These are phyloP conservation scores for Arthonia radiata DNA, from an alignment of 495 filamentous ascomycete species.

Conservation along the genomic window DNA sequence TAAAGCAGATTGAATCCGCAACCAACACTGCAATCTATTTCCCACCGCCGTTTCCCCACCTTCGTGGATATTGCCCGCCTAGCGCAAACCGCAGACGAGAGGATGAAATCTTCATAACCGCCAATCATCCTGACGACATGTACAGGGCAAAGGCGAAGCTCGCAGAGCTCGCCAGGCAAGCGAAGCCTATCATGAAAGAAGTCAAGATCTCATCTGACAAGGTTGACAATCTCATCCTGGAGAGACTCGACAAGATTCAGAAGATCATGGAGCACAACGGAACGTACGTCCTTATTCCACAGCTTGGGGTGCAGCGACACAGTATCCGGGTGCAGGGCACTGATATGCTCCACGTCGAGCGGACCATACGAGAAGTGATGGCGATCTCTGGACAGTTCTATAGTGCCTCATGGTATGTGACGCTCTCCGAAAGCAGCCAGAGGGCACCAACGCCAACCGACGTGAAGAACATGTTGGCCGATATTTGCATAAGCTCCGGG, in stretches of 20 bases:
- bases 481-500: constrained; percentile 88
- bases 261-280: constrained; percentile 96
- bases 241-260: constrained; percentile 79
- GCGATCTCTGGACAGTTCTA: constrained; percentile 90
- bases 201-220: constrained; percentile 65
- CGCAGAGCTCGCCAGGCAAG: constrained; percentile 45
- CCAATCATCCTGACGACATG: constrained; percentile 56
- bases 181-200: constrained; percentile 77
- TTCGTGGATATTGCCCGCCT: constrained; percentile 68
- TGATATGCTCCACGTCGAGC: constrained; percentile 79
- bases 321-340: constrained; percentile 72
- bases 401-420: constrained; percentile 85
- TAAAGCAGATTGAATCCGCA: constrained; percentile 83
- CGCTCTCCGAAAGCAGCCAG: constrained; percentile 43
- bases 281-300: constrained; percentile 73
- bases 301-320: constrained; percentile 53
- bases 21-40: constrained; percentile 96
- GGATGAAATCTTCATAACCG: constrained; percentile 83
- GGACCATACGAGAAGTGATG: constrained; percentile 88
- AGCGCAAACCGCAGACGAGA: constrained; percentile 56
- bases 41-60: constrained; percentile 69
- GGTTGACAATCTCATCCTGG: constrained; percentile 77
- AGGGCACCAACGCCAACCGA: constrained; percentile 51
- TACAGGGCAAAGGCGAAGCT: constrained; percentile 68
- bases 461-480: constrained; percentile 69